These are phyloP conservation scores for Ambrosiella xylebori DNA, from an alignment of 2,329 filamentous ascomycete genomes.

Conservation along the genomic window DNA sequence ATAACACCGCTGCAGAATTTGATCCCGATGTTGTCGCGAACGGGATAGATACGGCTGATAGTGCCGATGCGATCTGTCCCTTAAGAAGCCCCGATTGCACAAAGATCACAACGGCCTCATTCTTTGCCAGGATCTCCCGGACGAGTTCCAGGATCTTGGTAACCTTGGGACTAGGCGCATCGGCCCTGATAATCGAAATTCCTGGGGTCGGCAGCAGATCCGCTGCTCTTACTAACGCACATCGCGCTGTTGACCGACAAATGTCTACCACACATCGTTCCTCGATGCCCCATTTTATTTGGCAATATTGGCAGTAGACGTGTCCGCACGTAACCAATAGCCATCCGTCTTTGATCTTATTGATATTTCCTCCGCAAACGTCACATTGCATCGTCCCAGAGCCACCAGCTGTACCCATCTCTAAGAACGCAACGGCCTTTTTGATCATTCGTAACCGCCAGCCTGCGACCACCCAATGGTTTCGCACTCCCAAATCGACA, in stretches of 20 bases:
- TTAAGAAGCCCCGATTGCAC: conserved; percentile 20
- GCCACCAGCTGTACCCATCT: background rate
- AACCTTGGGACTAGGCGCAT: conserved; percentile 14
- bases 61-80: conserved; percentile 11
- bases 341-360: conserved; percentile 3
- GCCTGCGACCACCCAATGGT: conserved; percentile 5
- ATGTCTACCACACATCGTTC: conserved; percentile 13
- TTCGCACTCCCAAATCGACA: conserved; percentile 6
- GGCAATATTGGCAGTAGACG: conserved; percentile 16
- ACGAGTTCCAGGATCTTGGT: conserved; percentile 15
- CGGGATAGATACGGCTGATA: background rate
- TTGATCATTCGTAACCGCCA: conserved; percentile 7
- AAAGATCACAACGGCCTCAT: conserved; percentile 22
- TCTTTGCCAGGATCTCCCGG: conserved; percentile 1
- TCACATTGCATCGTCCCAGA: conserved; percentile 3
- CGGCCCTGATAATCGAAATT: background rate
- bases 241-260: conserved; percentile 7
- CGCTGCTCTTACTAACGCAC: conserved; percentile 5
- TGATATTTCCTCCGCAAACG: background rate
- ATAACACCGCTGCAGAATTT: background rate
- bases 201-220: conserved; percentile 5
- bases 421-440: background rate
- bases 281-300: background rate
- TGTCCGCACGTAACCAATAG: conserved; percentile 18
- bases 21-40: conserved; percentile 7